phyloP scores from a whole-genome alignment of 139 green algal species.

The Chlamydomonas urium region DNA sequence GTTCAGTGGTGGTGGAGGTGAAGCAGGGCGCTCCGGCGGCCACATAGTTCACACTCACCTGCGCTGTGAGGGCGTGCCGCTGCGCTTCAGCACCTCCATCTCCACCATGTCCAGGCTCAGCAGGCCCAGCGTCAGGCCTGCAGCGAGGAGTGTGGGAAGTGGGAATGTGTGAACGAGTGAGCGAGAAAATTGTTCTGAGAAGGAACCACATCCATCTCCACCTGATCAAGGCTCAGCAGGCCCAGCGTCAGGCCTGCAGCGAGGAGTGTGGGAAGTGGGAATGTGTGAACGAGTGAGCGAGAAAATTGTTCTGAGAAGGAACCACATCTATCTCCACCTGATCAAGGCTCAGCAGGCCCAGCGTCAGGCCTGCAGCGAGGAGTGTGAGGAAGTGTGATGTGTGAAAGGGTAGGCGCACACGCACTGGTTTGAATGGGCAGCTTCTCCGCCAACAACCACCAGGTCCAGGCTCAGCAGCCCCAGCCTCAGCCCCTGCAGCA shows the following conservation, averaged over 20 bases:
- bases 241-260: constrained; percentile 17
- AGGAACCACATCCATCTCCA: constrained; percentile 7
- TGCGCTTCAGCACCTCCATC: constrained; percentile 7
- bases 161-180: not conserved
- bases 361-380: constrained; percentile 12
- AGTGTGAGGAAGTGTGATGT: not conserved
- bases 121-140: constrained; percentile 19
- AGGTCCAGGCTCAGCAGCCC: constrained; percentile 11
- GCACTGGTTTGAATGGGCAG: no score
- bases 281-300: not conserved
- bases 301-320: no score
- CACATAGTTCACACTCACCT: not conserved
- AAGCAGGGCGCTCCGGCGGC: no score
- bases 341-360: constrained; percentile 15
- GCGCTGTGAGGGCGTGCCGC: not conserved
- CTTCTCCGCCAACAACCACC: constrained; percentile 4
- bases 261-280: not conserved
- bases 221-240: constrained; percentile 10
- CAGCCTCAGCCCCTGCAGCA: constrained; percentile 15
- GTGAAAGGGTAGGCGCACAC: not conserved
- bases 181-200: no score
- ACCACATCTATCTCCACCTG: constrained; percentile 6
- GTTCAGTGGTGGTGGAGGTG: no score
- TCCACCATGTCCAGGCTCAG: constrained; percentile 10
- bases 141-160: not conserved